Conservation (phyloP, 352 stramenopile species). For the Globisporangium uncinulatum region DNA sequence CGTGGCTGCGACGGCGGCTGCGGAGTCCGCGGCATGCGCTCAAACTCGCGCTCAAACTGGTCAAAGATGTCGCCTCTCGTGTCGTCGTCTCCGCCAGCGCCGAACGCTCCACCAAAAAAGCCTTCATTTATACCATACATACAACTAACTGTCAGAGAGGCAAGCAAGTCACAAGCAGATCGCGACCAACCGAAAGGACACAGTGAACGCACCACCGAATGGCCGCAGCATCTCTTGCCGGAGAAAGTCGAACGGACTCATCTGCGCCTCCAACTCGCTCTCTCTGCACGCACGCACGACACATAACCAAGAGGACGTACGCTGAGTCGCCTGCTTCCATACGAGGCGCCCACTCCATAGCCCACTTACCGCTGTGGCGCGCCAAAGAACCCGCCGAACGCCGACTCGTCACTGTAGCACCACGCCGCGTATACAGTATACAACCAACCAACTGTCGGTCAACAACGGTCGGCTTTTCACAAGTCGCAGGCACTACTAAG, state of each 20-base stretch:
- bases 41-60: conserved; percentile 58
- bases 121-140: conserved; percentile 16
- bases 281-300: conserved; percentile 20
- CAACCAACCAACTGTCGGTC: too few species aligned
- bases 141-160: neutral
- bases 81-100: conserved; percentile 19
- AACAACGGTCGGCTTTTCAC: too few species aligned
- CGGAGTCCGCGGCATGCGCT: conserved; percentile 39
- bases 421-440: too few species aligned
- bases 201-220: conserved; percentile 56
- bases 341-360: neutral
- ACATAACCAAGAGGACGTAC: neutral
- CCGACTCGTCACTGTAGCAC: conserved; percentile 18
- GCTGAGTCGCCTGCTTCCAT: neutral
- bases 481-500: too few species aligned
- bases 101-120: conserved; percentile 29
- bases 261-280: conserved; percentile 66
- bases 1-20: conserved; percentile 29
- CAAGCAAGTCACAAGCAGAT: too few species aligned
- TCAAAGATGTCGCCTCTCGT: conserved; percentile 41
- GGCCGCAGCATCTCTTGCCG: conserved; percentile 76
- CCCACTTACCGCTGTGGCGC: conserved; percentile 28
- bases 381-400: conserved; percentile 35
- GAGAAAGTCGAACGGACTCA: conserved; percentile 80
- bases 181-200: neutral